Base-by-base conservation (phyloP, 371 early-diverging fungal species). In the Mucor circinelloides region DNA sequence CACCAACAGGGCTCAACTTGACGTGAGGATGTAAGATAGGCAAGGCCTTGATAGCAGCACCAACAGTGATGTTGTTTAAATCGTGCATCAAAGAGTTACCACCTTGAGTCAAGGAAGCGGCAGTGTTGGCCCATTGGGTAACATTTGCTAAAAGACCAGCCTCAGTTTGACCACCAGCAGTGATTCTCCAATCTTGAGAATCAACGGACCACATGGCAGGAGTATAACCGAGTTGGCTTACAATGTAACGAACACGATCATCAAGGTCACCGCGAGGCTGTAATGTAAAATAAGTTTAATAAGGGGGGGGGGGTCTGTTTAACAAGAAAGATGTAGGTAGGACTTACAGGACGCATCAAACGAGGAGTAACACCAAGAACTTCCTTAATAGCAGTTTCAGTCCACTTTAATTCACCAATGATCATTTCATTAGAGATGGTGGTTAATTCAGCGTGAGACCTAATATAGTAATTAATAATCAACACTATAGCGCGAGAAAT, bases 381-480 rank as follows among this genome's bases (percentile, higher is more conserved):
- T 56, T 87, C 84, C 70, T 84, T 77, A 66, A 91, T 82, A 21
- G 81, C 83, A 52, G 79, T 67, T 34, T 82, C 80, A 8, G 81
- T 87, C 85, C 85, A 88, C 66, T 82, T 83, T 63, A 90, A 80
- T 70, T 90, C 88, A 40, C 81, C 85, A 10, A 88, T 83, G 36
- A 91, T 69, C 69, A 82, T 73, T 30, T 85, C 89, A 57, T 82
- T 87, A 36, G 85, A 76, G 60, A 84, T 52, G 5, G 89, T 84
- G 8, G 89, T 87, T 63, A 90, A 65, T 57, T 80, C 81, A n/a
- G 78, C 77, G 67, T 91, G 91, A 9, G 82, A 79, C 87, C 87
- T 72, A 36, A 9, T 23, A 44, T 46, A 40, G n/a, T 12, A 13
- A 25, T 52, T 46, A 46, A 19, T 21, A n/a, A 21, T 46, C 17